Evolutionary conservation across 306 rosid genomes (phyloP), one percentile per base, ranked within the genome.

Genomic region (Vigna mungo): DNA sequence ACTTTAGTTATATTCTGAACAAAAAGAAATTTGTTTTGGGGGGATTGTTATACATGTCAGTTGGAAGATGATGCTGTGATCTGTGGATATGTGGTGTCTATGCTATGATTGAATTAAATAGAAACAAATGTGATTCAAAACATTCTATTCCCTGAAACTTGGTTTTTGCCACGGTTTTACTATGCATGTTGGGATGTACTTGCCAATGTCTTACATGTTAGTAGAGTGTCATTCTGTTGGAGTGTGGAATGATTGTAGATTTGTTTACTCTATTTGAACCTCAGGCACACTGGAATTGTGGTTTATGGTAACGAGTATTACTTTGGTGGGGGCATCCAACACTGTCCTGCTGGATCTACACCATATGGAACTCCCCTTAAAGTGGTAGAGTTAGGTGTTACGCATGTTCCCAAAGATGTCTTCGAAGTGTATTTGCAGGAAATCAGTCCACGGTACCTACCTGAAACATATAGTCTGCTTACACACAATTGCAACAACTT

Each of bases 271-370:
- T 61, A 5, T 79, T 49, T 76, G 72, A 65, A 25, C 61, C 2
- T 16, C 83, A 95, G 99, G 99, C 99, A 95, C 71, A 95, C 99
- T 0, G 99, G 99, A 82, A 54, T 95, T 4, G 96, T 87, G 39
- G 98, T 96, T 68, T 96, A 91, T 83, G 97, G 94, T 21, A 85
- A 85, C 5, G 99, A 92, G 86, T 96, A 96, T 44, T 96, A 78
- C 85, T 96, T 92, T 86, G 99, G 99, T 44, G 99, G 97, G 23
- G 98, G 99, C 68, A 88, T 96, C 47, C 99, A 96, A 39, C 93
- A 87, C 36, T 79, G 72, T 70, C 77, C 86, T 11, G 90, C 94
- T 41, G 98, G 97, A 81, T 76, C 84, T 25, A 89, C 98, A 37
- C 97, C 87, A 0, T 96, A 96, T 80, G 99, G 98, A 69, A 88